Evolutionary conservation across 805 yeast species (phyloP).

Genomic region (Spathaspora boniae): DNA sequence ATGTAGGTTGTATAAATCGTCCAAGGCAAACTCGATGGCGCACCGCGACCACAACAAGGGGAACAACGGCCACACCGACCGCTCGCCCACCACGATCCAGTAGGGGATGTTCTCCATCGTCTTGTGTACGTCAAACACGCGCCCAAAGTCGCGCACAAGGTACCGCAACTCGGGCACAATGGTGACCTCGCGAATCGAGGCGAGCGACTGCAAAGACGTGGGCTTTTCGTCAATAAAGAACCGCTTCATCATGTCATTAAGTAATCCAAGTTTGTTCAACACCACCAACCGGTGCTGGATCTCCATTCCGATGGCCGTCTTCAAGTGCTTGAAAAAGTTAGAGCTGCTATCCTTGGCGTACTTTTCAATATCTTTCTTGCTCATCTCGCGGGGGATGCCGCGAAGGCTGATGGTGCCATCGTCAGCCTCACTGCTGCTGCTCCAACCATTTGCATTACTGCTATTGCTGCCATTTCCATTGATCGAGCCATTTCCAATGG

Average conservation of each 20-base stretch:
- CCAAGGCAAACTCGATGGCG: constrained; percentile 83
- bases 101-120: constrained; percentile 72
- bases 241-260: constrained; percentile 67
- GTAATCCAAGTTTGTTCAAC: constrained; percentile 71
- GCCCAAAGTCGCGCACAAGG: constrained; percentile 63
- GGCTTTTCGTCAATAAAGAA: constrained; percentile 81
- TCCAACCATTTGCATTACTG: constrained; percentile 16
- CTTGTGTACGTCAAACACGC: constrained; percentile 74
- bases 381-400: constrained; percentile 1
- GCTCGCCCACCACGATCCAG: constrained; percentile 88
- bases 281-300: constrained; percentile 80
- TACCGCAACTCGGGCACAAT: constrained; percentile 84
- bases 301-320: constrained; percentile 68
- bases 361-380: constrained; percentile 17
- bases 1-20: constrained; percentile 59
- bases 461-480: too few species aligned
- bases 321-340: constrained; percentile 32
- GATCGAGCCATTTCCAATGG: too few species aligned
- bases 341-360: constrained; percentile 31
- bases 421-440: constrained; percentile 28
- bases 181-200: constrained; percentile 67
- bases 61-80: constrained; percentile 88
- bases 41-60: constrained; percentile 85
- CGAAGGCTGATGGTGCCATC: too few species aligned
- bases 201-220: constrained; percentile 64